Percentiles rank a stretch among this genome's conserved stretches.
Evolutionary conservation across 2,329 filamentous ascomycete species (phyloP).

Genomic region (Talaromyces sp.): DNA sequence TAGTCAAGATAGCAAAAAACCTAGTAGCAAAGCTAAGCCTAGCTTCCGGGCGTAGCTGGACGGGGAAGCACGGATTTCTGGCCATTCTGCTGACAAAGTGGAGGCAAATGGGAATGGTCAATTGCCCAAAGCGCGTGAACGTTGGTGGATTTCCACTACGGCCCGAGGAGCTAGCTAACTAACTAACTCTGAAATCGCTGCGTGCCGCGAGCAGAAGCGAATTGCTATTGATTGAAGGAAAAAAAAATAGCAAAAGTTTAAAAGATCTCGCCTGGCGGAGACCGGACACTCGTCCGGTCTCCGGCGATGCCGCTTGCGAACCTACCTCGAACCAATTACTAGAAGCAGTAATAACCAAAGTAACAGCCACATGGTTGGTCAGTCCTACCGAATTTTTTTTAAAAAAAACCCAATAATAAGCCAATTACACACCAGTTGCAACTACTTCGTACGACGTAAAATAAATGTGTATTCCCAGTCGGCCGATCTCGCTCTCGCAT

Average conservation of each 20-base stretch:
- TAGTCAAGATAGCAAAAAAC: neutral
- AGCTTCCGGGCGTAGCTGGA: constrained; percentile 5
- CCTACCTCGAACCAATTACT: neutral
- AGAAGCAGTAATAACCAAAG: neutral
- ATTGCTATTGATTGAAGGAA: too few relatives aligned
- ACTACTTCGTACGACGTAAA: too few relatives aligned
- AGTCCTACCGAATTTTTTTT: neutral
- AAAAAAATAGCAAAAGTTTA: neutral
- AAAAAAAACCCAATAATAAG: too few relatives aligned
- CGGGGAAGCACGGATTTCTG: neutral
- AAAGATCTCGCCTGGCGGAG: neutral
- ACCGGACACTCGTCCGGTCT: neutral
- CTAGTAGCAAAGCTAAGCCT: neutral
- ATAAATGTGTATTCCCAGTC: neutral
- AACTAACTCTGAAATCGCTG: too few relatives aligned
- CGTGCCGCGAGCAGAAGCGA: too few relatives aligned
- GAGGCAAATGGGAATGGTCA: neutral
- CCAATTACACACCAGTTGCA: too few relatives aligned
- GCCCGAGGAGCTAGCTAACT: neutral
- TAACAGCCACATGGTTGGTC: neutral
- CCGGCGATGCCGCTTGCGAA: neutral
- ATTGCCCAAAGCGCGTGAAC: neutral
- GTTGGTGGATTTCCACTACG: neutral
- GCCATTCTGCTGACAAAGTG: neutral
- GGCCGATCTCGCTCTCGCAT: neutral